Base-by-base conservation (phyloP, 805 yeast species). In the Candida qinlingensis region DNA sequence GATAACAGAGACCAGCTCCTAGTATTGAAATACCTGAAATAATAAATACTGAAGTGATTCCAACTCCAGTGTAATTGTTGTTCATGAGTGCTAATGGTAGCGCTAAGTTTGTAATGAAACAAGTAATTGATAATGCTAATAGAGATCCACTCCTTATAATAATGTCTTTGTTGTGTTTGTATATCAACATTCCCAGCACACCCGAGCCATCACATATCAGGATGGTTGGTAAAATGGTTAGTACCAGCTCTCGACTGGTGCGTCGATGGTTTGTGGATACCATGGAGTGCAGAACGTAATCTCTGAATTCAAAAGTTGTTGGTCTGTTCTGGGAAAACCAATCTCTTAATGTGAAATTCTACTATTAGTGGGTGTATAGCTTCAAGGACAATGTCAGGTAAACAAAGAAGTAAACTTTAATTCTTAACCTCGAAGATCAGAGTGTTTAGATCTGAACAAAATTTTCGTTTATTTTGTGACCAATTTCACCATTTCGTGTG, bases 1-100 rank as follows among this genome's bases (percentile, higher is more conserved):
- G 31, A 10, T 48, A 44, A 12, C 53, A 48, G 46, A 60, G 57
- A 13, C 63, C 61, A 42, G 64, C 60, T 55, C 62, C 62, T 39
- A 59, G 44, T 25, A 58, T 49, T 3, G 51, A 19, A 1, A 48
- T 10, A 7, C 54, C 29, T 8, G 60, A 53, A 7, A 48, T 7
- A 4, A 31, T 35, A 2, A 26, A 35, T 37, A 44, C 46, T 37
- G 9, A 33, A 3, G 11, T 4, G 25, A 39, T 10, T 26, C n/a
- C 7, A 12, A 30, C 4, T 29, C 25, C 8, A 27, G 46, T 26
- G 10, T 7, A 12, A 5, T 25, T 39, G 7, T 27, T 28, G 7
- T 27, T 47, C 27, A 39, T 8, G 25, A 42, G 39, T 36, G 45
- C 41, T 38, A 38, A n/a, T 11, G 44, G 35, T n/a, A 46, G 28